Evolutionary conservation across 2,329 filamentous ascomycete genomes (phyloP).

Genomic region (Hypoxylon sp.): DNA sequence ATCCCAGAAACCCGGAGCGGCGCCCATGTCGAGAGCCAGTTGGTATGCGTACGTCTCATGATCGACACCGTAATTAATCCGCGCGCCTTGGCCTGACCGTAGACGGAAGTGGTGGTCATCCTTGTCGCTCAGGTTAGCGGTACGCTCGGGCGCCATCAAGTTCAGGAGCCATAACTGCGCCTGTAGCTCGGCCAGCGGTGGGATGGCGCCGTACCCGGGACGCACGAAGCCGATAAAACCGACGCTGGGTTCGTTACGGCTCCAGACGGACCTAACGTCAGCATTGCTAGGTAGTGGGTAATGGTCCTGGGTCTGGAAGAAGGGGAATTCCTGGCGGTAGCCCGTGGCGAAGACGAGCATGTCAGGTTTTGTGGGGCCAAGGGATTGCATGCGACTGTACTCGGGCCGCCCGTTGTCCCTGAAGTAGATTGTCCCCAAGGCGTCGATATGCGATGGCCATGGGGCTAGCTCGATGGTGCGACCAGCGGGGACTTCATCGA

Average conservation of each 20-base stretch:
- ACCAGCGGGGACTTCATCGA: slow-evolving; percentile 59
- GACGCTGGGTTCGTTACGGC: slow-evolving; percentile 55
- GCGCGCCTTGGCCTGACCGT: slow-evolving; percentile 54
- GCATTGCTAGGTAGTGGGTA: slow-evolving; percentile 55
- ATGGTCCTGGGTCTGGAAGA: slow-evolving; percentile 58
- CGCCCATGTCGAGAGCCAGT: slow-evolving; percentile 65
- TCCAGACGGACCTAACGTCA: slow-evolving; percentile 67
- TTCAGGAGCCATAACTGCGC: slow-evolving; percentile 63
- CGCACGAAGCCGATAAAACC: slow-evolving; percentile 65
- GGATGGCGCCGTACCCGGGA: slow-evolving; percentile 61
- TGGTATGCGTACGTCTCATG: slow-evolving; percentile 66
- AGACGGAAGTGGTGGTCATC: slow-evolving; percentile 60
- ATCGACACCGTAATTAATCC: slow-evolving; percentile 58
- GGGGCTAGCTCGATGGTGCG: slow-evolving; percentile 61
- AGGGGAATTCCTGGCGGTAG: slow-evolving; percentile 60
- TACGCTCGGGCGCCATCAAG: slow-evolving; percentile 51
- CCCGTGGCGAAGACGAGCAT: slow-evolving; percentile 64
- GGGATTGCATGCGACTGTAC: slow-evolving; percentile 44
- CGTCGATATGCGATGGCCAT: slow-evolving; percentile 60
- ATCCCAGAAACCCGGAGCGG: slow-evolving; percentile 58
- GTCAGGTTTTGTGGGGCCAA: slow-evolving; percentile 53
- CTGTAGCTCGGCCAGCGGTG: slow-evolving; percentile 64
- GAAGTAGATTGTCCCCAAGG: slow-evolving; percentile 58
- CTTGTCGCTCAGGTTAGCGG: slow-evolving; percentile 26
- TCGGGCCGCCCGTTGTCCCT: slow-evolving; percentile 50